These are phyloP conservation scores for Liriodendron chinense DNA, from an alignment of 164 flowering plant species.

Conservation along the genomic window DNA sequence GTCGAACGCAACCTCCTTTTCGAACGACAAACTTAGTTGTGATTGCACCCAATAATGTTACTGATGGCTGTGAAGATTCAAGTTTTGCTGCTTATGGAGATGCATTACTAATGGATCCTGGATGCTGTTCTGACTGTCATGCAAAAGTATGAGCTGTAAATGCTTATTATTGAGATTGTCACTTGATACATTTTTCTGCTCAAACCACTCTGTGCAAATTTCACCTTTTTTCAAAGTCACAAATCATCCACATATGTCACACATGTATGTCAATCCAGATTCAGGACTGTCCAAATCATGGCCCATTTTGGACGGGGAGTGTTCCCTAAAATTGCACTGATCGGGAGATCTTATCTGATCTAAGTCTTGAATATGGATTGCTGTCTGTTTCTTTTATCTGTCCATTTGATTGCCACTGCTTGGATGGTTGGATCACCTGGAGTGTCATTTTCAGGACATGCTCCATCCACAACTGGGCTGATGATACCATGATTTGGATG, in stretches of 20 bases:
- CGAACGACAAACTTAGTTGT: constrained; percentile 82
- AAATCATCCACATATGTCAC: neutral
- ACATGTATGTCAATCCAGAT: neutral
- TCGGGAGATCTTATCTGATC: neutral
- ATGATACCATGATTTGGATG: too few species aligned
- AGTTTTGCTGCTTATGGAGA: constrained; percentile 58
- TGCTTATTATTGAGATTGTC: neutral
- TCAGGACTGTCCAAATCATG: neutral
- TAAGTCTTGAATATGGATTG: neutral
- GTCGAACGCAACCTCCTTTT: constrained; percentile 81
- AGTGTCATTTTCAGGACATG: neutral
- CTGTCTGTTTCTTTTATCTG: neutral
- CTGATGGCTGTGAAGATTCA: constrained; percentile 19
- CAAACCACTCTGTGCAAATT: neutral
- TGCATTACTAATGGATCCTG: constrained; percentile 91
- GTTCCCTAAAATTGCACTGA: too few species aligned
- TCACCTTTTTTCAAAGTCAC: neutral
- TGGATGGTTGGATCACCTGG: neutral
- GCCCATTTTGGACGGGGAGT: too few species aligned
- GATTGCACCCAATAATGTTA: constrained; percentile 50
- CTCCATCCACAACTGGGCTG: too few species aligned
- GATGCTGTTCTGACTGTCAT: constrained; percentile 58
- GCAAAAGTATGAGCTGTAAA: constrained; percentile 46
- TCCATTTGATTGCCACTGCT: neutral
- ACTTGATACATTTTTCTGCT: neutral